These are phyloP conservation scores for Umbellularia californica DNA, from an alignment of 164 flowering plant species.

Conservation along the genomic window DNA sequence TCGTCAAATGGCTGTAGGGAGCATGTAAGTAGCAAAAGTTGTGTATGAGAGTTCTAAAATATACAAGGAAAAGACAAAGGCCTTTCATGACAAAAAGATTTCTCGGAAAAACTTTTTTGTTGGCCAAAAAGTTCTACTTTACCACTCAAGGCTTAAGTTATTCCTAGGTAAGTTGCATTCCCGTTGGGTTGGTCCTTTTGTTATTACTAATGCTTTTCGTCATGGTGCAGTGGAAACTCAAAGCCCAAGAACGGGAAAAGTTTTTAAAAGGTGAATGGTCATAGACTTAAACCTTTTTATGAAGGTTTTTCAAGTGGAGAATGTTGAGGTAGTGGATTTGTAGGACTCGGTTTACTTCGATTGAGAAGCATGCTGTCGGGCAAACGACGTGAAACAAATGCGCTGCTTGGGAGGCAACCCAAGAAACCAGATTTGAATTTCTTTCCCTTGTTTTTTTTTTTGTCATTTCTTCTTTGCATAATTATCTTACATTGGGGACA, in stretches of 20 bases:
- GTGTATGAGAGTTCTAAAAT: too few species aligned
- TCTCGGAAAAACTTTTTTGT: neutral
- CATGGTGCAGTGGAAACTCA: neutral
- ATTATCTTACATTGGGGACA: too few species aligned
- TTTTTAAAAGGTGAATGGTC: neutral
- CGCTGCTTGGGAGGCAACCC: conserved; percentile 1
- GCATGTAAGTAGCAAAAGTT: too few species aligned
- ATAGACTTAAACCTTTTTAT: neutral
- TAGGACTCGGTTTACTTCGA: neutral
- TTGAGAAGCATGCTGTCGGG: neutral
- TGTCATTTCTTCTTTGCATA: too few species aligned
- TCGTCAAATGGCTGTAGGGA: too few species aligned
- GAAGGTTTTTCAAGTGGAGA: neutral
- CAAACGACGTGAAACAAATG: neutral
- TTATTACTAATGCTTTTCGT: conserved; percentile 4
- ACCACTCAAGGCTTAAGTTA: neutral
- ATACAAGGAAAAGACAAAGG: neutral
- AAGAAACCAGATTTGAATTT: neutral
- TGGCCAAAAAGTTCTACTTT: neutral
- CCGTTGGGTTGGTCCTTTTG: neutral
- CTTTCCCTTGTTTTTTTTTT: neutral
- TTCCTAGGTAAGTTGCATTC: neutral
- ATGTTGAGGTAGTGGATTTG: neutral
- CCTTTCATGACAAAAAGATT: neutral
- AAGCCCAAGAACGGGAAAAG: neutral